Evolutionary conservation across 202 grass and related monocot species (phyloP).

Genomic region (Sporobolus alterniflorus): DNA sequence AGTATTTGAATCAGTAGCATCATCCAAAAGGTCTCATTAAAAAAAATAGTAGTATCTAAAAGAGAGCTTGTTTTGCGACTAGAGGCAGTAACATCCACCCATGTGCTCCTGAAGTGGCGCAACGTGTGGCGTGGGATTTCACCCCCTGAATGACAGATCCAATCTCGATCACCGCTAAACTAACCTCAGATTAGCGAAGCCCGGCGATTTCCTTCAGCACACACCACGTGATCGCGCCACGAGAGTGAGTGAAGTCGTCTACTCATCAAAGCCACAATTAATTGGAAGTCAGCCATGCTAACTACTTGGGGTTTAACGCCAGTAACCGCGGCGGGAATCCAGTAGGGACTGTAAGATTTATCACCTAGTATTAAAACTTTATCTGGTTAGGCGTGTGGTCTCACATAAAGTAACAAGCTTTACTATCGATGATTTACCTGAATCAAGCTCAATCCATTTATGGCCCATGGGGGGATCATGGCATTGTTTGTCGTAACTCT

Average conservation of each 20-base stretch:
- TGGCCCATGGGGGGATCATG: background rate
- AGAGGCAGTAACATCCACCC: too few species aligned
- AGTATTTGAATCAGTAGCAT: too few species aligned
- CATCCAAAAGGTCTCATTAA: too few species aligned
- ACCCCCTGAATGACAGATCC: slow-evolving; percentile 10
- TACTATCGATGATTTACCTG: background rate
- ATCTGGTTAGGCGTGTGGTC: background rate
- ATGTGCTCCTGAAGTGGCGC: slow-evolving; percentile 3
- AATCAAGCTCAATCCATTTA: slow-evolving; percentile 18
- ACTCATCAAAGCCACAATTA: slow-evolving; percentile 25
- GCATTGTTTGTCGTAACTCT: background rate
- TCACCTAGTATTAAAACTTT: background rate
- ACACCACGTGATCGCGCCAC: slow-evolving; percentile 21
- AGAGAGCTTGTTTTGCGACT: too few species aligned
- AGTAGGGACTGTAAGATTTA: background rate
- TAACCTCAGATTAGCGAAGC: background rate
- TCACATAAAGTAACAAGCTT: background rate
- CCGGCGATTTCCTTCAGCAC: background rate
- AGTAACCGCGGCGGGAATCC: slow-evolving; percentile 45
- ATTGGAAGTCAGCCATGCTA: slow-evolving; percentile 37
- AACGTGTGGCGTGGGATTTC: too few species aligned
- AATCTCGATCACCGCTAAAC: slow-evolving; percentile 24
- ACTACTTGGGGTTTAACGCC: slow-evolving; percentile 9
- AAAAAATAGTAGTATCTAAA: too few species aligned
- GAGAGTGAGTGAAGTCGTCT: slow-evolving; percentile 16